These are phyloP conservation scores for Rhodotorula mucilaginosa DNA, from an alignment of 1,284 basidiomycete species.

Conservation along the genomic window DNA sequence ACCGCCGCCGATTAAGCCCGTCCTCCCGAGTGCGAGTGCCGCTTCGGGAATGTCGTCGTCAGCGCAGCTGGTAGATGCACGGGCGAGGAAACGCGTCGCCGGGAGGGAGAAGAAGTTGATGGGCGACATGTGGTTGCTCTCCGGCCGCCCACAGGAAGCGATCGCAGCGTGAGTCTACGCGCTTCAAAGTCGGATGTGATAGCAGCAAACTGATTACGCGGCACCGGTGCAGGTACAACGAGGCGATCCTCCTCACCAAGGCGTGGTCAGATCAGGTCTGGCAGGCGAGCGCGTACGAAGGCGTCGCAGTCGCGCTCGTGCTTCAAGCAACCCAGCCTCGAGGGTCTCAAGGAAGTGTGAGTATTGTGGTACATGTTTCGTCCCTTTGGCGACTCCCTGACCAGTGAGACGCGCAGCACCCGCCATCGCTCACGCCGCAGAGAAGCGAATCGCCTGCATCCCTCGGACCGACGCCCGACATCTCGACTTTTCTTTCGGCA, in stretches of 20 bases:
- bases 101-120: conserved; percentile 79
- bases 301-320: conserved; percentile 56
- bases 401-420: neutral
- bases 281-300: conserved; percentile 82
- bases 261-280: conserved; percentile 70
- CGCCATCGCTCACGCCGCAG: conserved; percentile 7
- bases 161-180: conserved; percentile 62
- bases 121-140: conserved; percentile 81
- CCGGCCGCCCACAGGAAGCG: conserved; percentile 76
- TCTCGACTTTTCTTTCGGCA: conserved; percentile 36
- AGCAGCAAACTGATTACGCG: neutral
- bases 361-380: neutral
- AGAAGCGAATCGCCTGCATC: conserved; percentile 17
- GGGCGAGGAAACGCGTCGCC: conserved; percentile 38
- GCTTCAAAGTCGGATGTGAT: accelerated
- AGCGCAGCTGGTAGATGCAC: conserved; percentile 30
- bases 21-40: neutral
- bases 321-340: conserved; percentile 31
- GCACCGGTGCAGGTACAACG: conserved; percentile 65
- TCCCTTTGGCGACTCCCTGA: neutral
- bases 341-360: conserved; percentile 9
- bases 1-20: neutral
- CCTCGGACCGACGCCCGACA: conserved; percentile 7
- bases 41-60: neutral
- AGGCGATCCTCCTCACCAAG: conserved; percentile 71